Conservation (phyloP, 2,329 filamentous ascomycete genomes). For the Exophiala mesophila region DNA sequence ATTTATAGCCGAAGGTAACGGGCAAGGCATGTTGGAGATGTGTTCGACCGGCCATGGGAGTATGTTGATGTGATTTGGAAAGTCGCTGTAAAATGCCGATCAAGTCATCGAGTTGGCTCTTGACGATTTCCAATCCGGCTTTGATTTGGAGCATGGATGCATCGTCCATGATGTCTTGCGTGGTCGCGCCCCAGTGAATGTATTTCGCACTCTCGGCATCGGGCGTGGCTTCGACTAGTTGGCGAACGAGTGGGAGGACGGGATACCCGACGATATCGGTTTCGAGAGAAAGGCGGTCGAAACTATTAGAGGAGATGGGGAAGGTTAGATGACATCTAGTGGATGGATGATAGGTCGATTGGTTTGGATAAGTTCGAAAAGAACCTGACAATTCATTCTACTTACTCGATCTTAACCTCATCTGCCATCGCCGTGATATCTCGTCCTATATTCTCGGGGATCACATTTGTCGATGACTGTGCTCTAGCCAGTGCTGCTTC, state of each 20-base stretch:
- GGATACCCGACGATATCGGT: slow-evolving; percentile 30
- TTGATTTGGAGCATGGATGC: slow-evolving; percentile 52
- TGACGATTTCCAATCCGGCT: slow-evolving; percentile 45
- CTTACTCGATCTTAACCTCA: slow-evolving; percentile 18
- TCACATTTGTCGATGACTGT: slow-evolving; percentile 24
- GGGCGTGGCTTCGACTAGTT: slow-evolving; percentile 23
- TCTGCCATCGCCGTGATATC: slow-evolving; percentile 19
- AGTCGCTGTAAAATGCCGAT: slow-evolving; percentile 41
- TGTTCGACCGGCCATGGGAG: slow-evolving; percentile 54
- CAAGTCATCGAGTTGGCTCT: slow-evolving; percentile 41
- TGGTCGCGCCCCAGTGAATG: slow-evolving; percentile 56
- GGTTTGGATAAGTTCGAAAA: no score
- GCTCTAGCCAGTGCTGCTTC: slow-evolving; percentile 27
- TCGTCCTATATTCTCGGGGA: slow-evolving; percentile 23
- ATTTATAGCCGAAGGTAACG: slow-evolving; percentile 56
- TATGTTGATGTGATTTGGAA: slow-evolving; percentile 45
- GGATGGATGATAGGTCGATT: not conserved
- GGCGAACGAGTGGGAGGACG: slow-evolving; percentile 27
- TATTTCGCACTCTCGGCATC: slow-evolving; percentile 36
- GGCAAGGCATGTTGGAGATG: slow-evolving; percentile 56
- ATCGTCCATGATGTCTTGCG: slow-evolving; percentile 56
- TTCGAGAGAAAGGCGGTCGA: slow-evolving; percentile 24
- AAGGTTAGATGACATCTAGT: not conserved
- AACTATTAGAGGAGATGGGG: slow-evolving; percentile 5
- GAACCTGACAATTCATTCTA: not conserved